Percentiles rank a stretch among this genome's conserved stretches.
These are phyloP conservation scores for Nigrospora oryzae DNA, from an alignment of 2,329 filamentous ascomycete species.

Conservation along the genomic window DNA sequence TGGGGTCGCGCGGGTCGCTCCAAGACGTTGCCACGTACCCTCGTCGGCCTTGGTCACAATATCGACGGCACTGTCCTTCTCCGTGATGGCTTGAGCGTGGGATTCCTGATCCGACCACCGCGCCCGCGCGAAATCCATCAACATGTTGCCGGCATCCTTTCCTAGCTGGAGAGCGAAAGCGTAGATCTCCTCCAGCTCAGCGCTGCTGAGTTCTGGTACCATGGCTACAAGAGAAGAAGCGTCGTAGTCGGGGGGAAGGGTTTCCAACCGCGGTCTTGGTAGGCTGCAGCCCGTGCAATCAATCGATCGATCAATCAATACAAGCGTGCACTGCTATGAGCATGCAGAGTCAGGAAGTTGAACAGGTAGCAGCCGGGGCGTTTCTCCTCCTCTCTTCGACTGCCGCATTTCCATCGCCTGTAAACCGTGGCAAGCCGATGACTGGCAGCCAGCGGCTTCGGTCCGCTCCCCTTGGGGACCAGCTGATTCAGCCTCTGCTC, in stretches of 20 bases:
- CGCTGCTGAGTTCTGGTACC: slow-evolving; percentile 18
- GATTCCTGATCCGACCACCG: slow-evolving; percentile 34
- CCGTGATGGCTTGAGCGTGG: slow-evolving; percentile 32
- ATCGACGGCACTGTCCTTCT: slow-evolving; percentile 71
- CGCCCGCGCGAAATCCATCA: slow-evolving; percentile 54
- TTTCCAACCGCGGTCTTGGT: no score
- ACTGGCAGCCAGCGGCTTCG: not conserved
- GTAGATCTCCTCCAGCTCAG: slow-evolving; percentile 58
- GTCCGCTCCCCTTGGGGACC: not conserved
- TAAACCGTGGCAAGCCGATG: not conserved
- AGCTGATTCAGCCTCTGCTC: no score
- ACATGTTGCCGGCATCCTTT: slow-evolving; percentile 59
- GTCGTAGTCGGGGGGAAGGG: no score
- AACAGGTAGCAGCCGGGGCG: no score
- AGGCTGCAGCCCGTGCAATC: no score
- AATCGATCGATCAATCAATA: no score
- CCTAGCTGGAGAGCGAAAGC: slow-evolving; percentile 62
- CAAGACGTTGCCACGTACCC: slow-evolving; percentile 33
- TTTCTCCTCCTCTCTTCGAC: no score
- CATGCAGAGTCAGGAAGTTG: no score
- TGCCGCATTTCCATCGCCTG: not conserved
- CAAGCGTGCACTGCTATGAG: no score
- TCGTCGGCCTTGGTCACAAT: slow-evolving; percentile 71
- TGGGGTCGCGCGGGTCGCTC: not conserved
- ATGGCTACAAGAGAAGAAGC: not conserved